Conservation (phyloP, 2,329 filamentous ascomycete genomes). For the Fusarium sp. region DNA sequence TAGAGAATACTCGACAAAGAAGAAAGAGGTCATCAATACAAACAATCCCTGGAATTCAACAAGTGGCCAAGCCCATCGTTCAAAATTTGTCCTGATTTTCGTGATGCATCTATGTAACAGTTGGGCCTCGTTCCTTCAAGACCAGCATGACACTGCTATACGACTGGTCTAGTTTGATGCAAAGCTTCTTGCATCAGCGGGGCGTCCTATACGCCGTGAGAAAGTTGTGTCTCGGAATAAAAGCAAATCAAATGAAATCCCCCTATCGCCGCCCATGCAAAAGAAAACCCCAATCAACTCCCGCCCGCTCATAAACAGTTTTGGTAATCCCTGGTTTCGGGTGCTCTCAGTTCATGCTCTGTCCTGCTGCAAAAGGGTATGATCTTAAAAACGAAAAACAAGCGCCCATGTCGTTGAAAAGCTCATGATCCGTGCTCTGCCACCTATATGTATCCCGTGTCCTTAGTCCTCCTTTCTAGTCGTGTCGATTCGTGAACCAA, state of each 20-base stretch:
- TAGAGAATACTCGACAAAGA: constrained; percentile 5
- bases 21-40: constrained; percentile 14
- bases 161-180: constrained; percentile 11
- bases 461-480: constrained; percentile 2
- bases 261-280: constrained; percentile 35
- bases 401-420: constrained; percentile 34
- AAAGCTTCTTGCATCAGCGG: constrained; percentile 19
- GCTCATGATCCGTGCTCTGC: constrained; percentile 20
- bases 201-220: constrained; percentile 22
- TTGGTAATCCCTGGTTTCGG: constrained; percentile 14
- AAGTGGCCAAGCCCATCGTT: constrained; percentile 3
- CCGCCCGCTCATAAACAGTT: constrained; percentile 19
- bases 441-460: constrained; percentile 7
- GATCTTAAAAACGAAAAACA: constrained; percentile 19
- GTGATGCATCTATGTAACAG: constrained; percentile 23
- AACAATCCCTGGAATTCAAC: not conserved
- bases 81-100: constrained; percentile 14
- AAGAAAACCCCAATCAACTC: constrained; percentile 37
- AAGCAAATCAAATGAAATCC: constrained; percentile 19
- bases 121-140: constrained; percentile 1
- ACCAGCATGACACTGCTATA: not conserved
- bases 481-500: constrained; percentile 12
- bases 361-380: constrained; percentile 23
- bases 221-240: constrained; percentile 5
- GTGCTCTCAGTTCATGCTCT: constrained; percentile 17